Base-by-base conservation (phyloP, 805 yeast species). In the Ogataea degrootiae region DNA sequence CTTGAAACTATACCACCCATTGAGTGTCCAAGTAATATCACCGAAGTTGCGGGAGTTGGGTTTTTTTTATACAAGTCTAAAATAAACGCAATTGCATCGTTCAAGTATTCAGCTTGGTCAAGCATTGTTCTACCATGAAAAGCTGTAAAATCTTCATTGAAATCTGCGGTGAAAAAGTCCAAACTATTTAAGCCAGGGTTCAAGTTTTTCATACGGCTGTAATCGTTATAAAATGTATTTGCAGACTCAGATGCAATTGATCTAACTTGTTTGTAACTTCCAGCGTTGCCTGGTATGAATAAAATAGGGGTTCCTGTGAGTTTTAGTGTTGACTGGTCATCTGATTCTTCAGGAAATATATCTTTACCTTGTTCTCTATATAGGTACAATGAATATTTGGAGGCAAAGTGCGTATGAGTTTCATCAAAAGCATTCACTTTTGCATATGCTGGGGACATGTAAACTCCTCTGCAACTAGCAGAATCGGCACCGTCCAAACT, bases 1-100 rank as follows among this genome's bases (percentile, higher is more conserved):
- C 98, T 74, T 3, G 96, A 86, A 1, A 94, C 98, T 16, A 92
- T 79, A 3, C 99, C 99, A 38, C 99, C 99, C 99, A 92, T 92
- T 0, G 98, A 92, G 68, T 92, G 99, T 2, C 89, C 97, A 0
- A 92, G 54, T 0, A 92, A 62, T 0, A 92, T 79, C 1, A 92
- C 96, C 0, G 96, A 85, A 19, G 62, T 65, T 8, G 69, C 62
- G 5, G 53, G 63, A 7, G 44, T 49, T 16, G 46, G 56, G 43
- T 59, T 59, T 14, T 52, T 52, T n/a, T 65, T 54, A 58, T 92
- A 92, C 5, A 92, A 68, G 4, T 80, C 76, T 16, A 94, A 66
- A 21, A 92, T 90, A 60, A 84, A 90, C 21, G 68, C 65, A 4
- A 94, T 73, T 0, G 97, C 97, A 56, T 91, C 97, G 59, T 94